phyloP scores from a whole-genome alignment of 192 early-diverging fungal species.

The Globomyces pollinis-pini region DNA sequence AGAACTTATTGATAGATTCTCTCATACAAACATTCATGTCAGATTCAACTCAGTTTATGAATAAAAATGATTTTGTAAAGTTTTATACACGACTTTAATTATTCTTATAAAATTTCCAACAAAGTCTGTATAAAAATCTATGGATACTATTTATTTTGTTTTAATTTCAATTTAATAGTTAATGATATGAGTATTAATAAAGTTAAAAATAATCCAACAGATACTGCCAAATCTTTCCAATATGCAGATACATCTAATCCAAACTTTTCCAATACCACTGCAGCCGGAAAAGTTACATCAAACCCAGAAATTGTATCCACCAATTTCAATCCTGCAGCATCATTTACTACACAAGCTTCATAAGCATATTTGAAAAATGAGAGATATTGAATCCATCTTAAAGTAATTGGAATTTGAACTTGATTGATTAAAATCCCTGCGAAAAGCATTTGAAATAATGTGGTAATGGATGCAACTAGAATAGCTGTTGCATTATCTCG shows the following conservation, averaged over 20 bases:
- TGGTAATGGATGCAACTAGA: conserved; percentile 52
- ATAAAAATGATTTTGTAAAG: too few species aligned
- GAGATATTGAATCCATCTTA: conserved; percentile 64
- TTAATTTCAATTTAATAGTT: conserved; percentile 18
- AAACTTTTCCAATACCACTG: conserved; percentile 33
- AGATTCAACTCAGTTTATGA: conserved; percentile 31
- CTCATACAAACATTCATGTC: conserved; percentile 43
- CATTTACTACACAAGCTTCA: conserved; percentile 67
- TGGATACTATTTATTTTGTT: conserved; percentile 18
- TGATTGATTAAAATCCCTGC: conserved; percentile 67
- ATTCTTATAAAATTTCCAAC: too few species aligned
- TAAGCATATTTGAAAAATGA: conserved; percentile 67
- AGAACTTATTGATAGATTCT: conserved; percentile 44
- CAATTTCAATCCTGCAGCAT: conserved; percentile 25
- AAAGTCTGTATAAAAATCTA: too few species aligned
- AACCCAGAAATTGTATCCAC: conserved; percentile 29
- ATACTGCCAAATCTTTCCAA: conserved; percentile 22
- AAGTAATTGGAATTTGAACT: conserved; percentile 41
- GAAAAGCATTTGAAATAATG: conserved; percentile 73
- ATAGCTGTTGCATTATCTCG: conserved; percentile 50
- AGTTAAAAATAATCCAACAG: conserved; percentile 22
- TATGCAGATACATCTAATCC: conserved; percentile 33
- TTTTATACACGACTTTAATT: too few species aligned
- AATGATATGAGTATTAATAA: conserved; percentile 23
- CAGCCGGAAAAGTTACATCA: conserved; percentile 19